phyloP scores from a whole-genome alignment of 352 stramenopile species.

The Phytopythium montanum region DNA sequence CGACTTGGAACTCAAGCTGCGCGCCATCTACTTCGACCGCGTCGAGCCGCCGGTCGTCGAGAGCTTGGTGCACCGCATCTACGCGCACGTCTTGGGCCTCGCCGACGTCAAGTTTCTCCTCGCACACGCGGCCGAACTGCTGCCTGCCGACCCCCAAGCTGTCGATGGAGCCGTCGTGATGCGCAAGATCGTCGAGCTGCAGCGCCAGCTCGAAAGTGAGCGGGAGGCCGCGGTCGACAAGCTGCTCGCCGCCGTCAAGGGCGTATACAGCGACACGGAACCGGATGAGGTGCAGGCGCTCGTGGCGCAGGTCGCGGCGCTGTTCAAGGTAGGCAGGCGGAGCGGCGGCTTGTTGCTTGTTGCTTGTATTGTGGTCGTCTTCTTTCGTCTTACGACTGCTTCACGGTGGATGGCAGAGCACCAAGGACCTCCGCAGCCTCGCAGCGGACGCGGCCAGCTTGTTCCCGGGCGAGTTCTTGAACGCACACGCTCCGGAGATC shows the following conservation, averaged over 20 bases:
- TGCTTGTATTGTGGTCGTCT: neutral
- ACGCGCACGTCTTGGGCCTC: conserved; percentile 63
- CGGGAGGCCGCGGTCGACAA: conserved; percentile 63
- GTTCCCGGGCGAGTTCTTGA: conserved; percentile 82
- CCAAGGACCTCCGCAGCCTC: conserved; percentile 84
- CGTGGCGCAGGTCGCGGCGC: conserved; percentile 41
- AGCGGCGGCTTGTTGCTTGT: too few relatives aligned
- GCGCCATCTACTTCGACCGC: conserved; percentile 88
- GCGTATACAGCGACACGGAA: conserved; percentile 79
- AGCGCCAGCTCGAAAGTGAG: conserved; percentile 64
- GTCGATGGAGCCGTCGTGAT: conserved; percentile 67
- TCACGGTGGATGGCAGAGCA: conserved; percentile 29
- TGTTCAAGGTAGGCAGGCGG: conserved; percentile 61
- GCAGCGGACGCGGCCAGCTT: conserved; percentile 65
- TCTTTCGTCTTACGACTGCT: neutral
- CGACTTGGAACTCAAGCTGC: conserved; percentile 88
- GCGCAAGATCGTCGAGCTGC: conserved; percentile 45
- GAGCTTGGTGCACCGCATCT: conserved; percentile 78
- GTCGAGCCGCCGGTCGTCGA: conserved; percentile 83
- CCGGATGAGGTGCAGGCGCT: conserved; percentile 57
- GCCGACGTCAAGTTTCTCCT: conserved; percentile 84
- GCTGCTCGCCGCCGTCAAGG: conserved; percentile 49
- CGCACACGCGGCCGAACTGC: conserved; percentile 60
- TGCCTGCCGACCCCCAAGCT: conserved; percentile 55
- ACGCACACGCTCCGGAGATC: conserved; percentile 55